Evolutionary conservation across 108 stramenopile species (phyloP).

Genomic region (Nitzschia putrida): DNA sequence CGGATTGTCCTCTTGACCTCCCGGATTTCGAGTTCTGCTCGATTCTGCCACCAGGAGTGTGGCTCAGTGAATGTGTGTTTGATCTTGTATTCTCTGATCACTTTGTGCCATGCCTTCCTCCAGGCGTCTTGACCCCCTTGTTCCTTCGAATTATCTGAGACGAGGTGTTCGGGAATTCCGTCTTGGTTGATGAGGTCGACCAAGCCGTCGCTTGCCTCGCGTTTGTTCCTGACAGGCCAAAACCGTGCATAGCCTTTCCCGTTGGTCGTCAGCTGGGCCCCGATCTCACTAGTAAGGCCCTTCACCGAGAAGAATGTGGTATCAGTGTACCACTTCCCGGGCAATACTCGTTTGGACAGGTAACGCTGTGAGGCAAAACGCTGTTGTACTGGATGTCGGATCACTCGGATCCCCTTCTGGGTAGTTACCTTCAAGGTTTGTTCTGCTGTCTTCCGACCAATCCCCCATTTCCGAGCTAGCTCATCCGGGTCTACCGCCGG

Average conservation of each 20-base stretch:
- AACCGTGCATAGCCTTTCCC: constrained; percentile 1
- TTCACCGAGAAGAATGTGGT: constrained; percentile 5
- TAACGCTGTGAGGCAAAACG: constrained; percentile 3
- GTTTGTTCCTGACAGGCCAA: neutral
- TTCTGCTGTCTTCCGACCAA: constrained; percentile 33
- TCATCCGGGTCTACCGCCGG: neutral
- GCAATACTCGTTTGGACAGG: neutral
- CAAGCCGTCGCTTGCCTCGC: neutral
- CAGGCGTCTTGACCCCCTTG: neutral
- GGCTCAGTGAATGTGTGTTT: constrained; percentile 6
- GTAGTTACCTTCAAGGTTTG: constrained; percentile 33
- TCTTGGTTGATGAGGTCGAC: neutral
- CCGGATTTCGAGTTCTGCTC: constrained; percentile 22
- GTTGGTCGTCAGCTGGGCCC: constrained; percentile 8
- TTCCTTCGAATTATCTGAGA: neutral
- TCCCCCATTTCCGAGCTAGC: constrained; percentile 4
- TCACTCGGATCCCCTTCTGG: constrained; percentile 21
- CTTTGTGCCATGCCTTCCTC: neutral
- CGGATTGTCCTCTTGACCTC: constrained; percentile 7
- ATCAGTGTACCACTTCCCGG: constrained; percentile 1
- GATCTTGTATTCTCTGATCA: neutral
- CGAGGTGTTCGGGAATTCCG: constrained; percentile 4
- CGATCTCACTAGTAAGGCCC: neutral
- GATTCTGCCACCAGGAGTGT: constrained; percentile 24
- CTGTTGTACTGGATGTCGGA: constrained; percentile 15